A percentile compares a stretch with the other conserved stretches of the same genome.
Evolutionary conservation across 1,284 basidiomycete genomes (phyloP).

Genomic region (Ceratobasidium sp.): DNA sequence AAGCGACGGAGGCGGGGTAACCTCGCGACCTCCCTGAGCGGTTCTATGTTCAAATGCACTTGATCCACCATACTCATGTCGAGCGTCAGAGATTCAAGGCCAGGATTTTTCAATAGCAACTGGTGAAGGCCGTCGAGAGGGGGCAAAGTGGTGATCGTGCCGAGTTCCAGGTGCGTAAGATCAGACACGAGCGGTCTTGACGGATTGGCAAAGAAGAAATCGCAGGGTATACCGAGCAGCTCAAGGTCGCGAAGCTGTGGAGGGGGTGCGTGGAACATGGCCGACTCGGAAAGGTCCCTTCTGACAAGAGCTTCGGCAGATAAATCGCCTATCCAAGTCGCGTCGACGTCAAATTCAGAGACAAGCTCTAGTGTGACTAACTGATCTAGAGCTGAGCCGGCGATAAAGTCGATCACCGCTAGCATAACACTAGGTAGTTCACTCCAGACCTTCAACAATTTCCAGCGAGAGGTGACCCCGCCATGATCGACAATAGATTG

Average conservation of each 20-base stretch:
- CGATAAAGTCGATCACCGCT: neutral
- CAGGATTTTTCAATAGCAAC: neutral
- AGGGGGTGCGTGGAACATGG: neutral
- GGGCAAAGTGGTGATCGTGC: neutral
- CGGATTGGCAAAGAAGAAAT: neutral
- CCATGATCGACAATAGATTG: constrained; percentile 14
- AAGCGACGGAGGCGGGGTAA: constrained; percentile 7
- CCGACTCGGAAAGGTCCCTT: neutral
- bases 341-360: too few species aligned
- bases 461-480: neutral
- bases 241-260: constrained; percentile 1
- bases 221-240: neutral
- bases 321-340: neutral
- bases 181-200: neutral
- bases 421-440: neutral
- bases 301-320: neutral
- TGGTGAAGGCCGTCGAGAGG: neutral
- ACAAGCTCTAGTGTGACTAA: neutral
- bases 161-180: neutral
- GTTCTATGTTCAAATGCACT: neutral
- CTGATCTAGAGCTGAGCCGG: neutral
- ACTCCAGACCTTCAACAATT: neutral
- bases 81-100: constrained; percentile 1
- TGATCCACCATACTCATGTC: neutral
- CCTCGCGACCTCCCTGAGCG: neutral